phyloP scores from a whole-genome alignment of 352 stramenopile species.

The Pythium brassicae region DNA sequence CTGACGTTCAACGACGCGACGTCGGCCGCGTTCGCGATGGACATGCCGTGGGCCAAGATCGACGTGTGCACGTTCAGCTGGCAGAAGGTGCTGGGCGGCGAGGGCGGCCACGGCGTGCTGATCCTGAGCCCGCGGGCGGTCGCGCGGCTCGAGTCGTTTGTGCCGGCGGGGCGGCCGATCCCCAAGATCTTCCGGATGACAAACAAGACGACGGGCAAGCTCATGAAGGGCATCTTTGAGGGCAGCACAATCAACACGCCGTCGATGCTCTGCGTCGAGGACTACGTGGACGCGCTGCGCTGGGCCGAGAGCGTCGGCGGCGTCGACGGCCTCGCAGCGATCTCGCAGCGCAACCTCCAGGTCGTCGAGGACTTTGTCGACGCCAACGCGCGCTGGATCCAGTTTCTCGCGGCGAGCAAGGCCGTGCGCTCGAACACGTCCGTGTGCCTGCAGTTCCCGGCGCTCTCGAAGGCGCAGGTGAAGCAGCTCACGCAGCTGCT shows the following conservation, averaged over 20 bases:
- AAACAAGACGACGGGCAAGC: slow-evolving; percentile 93
- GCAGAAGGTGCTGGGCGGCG: slow-evolving; percentile 99
- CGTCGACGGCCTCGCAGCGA: slow-evolving; percentile 90
- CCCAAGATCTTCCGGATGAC: slow-evolving; percentile 99
- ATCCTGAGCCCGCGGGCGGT: slow-evolving; percentile 96
- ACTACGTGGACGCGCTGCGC: slow-evolving; percentile 97
- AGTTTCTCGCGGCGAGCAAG: slow-evolving; percentile 95
- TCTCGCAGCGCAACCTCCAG: slow-evolving; percentile 93
- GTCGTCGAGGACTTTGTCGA: slow-evolving; percentile 97
- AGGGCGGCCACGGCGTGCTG: slow-evolving; percentile 97
- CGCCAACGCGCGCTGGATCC: slow-evolving; percentile 94
- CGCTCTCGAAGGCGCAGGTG: slow-evolving; percentile 91
- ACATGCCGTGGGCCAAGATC: slow-evolving; percentile 98
- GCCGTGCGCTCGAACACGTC: slow-evolving; percentile 95
- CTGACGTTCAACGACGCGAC: slow-evolving; percentile 98
- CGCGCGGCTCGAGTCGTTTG: slow-evolving; percentile 95
- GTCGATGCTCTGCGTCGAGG: slow-evolving; percentile 98
- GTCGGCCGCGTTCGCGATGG: slow-evolving; percentile 98
- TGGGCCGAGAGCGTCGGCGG: slow-evolving; percentile 96
- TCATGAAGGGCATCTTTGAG: slow-evolving; percentile 95
- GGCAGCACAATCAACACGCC: slow-evolving; percentile 99
- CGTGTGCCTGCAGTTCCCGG: slow-evolving; percentile 95
- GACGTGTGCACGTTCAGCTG: slow-evolving; percentile 99
- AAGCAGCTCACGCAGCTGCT: slow-evolving; percentile 96
- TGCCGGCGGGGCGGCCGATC: slow-evolving; percentile 85